Conservation (phyloP, 176 grass and related monocot genomes). For the Juncus effusus region DNA sequence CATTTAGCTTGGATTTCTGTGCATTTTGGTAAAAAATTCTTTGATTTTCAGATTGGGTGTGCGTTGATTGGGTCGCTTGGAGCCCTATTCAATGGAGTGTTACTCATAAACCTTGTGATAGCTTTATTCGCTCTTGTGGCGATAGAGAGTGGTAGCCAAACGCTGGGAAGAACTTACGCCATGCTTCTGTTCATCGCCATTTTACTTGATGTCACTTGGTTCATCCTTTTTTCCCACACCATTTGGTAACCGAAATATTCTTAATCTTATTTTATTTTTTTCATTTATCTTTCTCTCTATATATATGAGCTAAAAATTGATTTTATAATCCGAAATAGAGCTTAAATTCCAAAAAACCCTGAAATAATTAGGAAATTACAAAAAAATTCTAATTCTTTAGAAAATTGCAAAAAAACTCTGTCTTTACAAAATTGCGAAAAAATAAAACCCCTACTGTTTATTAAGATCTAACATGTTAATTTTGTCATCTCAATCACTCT, state of each 20-base stretch:
- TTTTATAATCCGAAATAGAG: conserved; percentile 16
- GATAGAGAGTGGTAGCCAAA: conserved; percentile 88
- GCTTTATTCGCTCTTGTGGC: conserved; percentile 90
- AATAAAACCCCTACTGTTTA: too few species aligned
- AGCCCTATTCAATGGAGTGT: conserved; percentile 84
- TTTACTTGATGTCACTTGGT: conserved; percentile 80
- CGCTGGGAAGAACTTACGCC: conserved; percentile 81
- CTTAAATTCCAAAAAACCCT: conserved; percentile 6
- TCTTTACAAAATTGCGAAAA: too few species aligned
- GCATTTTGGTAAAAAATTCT: too few species aligned
- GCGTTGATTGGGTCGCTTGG: conserved; percentile 86
- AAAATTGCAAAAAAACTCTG: too few species aligned
- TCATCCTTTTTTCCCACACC: conserved; percentile 85
- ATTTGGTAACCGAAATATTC: conserved; percentile 62
- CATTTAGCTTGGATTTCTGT: too few species aligned
- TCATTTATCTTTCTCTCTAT: background rate
- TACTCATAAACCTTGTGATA: conserved; percentile 93
- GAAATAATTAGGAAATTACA: too few species aligned
- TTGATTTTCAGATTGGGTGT: conserved; percentile 61
- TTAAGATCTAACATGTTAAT: too few species aligned
- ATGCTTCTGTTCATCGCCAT: conserved; percentile 84
- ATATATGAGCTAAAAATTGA: background rate
- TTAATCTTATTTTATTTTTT: background rate
- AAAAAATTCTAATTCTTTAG: too few species aligned
- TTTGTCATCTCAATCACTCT: too few species aligned